Percentiles rank a stretch among this genome's conserved stretches.
These are phyloP conservation scores for Pichia ethanolica DNA, from an alignment of 805 yeast species.

Conservation along the genomic window DNA sequence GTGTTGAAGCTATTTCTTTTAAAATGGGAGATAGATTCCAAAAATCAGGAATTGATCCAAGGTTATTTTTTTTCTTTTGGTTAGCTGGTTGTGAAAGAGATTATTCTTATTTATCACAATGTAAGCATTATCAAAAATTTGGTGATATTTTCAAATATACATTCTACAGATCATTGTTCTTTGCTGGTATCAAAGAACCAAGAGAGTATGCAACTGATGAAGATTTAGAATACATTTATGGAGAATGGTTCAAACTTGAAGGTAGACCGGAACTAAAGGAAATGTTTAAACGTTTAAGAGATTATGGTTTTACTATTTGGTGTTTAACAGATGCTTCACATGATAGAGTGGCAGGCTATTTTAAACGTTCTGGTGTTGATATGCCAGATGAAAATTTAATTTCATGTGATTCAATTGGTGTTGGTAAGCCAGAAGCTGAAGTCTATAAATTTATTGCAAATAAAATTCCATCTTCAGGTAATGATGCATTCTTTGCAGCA, in stretches of 20 bases:
- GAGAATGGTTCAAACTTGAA: constrained; percentile 21
- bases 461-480: constrained; percentile 21
- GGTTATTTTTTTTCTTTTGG: constrained; percentile 13
- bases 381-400: constrained; percentile 24
- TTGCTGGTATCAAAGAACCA: constrained; percentile 25
- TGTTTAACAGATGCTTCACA: constrained; percentile 26
- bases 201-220: constrained; percentile 22
- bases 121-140: constrained; percentile 22
- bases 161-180: constrained; percentile 22
- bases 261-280: constrained; percentile 24
- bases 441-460: constrained; percentile 23
- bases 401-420: constrained; percentile 26
- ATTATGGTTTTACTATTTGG: constrained; percentile 26
- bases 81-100: constrained; percentile 71
- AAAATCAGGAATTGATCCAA: constrained; percentile 16
- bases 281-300: constrained; percentile 23
- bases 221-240: constrained; percentile 19
- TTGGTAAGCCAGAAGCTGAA: constrained; percentile 25
- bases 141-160: constrained; percentile 21
- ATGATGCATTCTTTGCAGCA: constrained; percentile 28
- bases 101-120: constrained; percentile 24
- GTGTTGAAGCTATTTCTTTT: constrained; percentile 18
- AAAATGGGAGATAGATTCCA: constrained; percentile 21
- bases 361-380: constrained; percentile 20
- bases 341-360: constrained; percentile 24